Evolutionary conservation across 257 asterid genomes (phyloP), one percentile per base, ranked within the genome.

Genomic region (Forsythia viridissima): DNA sequence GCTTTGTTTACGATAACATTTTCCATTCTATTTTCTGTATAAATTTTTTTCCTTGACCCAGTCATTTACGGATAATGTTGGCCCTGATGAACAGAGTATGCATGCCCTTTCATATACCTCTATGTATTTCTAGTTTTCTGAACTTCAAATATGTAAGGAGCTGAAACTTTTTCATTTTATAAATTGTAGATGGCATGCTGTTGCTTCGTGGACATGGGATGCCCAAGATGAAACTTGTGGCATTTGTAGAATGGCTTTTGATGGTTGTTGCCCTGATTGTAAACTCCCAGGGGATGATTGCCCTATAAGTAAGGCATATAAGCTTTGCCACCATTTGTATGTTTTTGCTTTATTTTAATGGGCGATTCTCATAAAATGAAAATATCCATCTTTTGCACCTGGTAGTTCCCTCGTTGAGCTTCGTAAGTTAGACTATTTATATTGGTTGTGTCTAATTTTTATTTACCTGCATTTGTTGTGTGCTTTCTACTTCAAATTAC

Each of bases 221-320:
- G 98, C 97, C 24, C 97, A 92, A 85, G 98, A 94, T 77, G 98
- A 92, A 83, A 91, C 97, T 36, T 93, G 98, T 73, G 98, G 98
- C 66, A 91, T 94, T 75, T 92, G 98, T 84, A 82, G 97, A 84
- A 90, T 94, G 98, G 94, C 94, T 40, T 90, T 90, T 80, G 96
- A 93, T 87, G 98, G 98, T 70, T 93, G 97, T 82, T 93, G 97
- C 86, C 95, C 95, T 73, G 97, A 93, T 78, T 91, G 98, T 80
- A 91, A 90, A 83, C 96, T 90, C 75, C 98, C 98, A 12, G 97
- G 98, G 81, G 98, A 93, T 79, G 97, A 91, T 84, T 93, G 97
- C 83, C 97, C 98, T 81, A 74, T 93, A 37, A 92, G 98, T 92
- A 85, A 88, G 94, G 57, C 75, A 7, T 48, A 20, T 0, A 16